Evolutionary conservation across 2,329 filamentous ascomycete genomes (phyloP), one percentile per base, ranked within the genome.

Genomic region (Verticillium tricorpus): DNA sequence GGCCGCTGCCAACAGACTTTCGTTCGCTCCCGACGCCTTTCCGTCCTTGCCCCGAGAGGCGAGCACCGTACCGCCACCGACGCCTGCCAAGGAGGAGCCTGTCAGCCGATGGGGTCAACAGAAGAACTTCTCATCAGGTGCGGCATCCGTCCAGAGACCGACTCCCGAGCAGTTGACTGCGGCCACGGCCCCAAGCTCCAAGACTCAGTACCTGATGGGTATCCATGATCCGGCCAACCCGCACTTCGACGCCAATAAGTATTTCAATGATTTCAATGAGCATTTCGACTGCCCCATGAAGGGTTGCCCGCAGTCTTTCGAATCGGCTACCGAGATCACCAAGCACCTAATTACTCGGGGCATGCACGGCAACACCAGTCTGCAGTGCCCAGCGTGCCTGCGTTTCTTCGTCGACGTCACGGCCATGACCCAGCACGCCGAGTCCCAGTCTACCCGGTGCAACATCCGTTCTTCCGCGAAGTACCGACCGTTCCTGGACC

Each of bases 391-490:
- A 0, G 72, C 69, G 56, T 86, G 84, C 65, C 69, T 71, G 14
- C 69, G 68, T 2, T 68, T 66, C 8, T 85, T 82, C 67, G 69
- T 70, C 8, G 74, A 73, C 2, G 69, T 79, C 22, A 69, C 75
- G 17, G 74, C 78, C 2, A 76, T 85, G 35, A 76, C 79, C 3
- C 73, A 76, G 56, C 84, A 86, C 64, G 77, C 75, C 25, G 83
- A 86, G 66, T 74, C 78, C 1, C 76, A 74, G 60, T 72, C 74
- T 2, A 67, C 63, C 37, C 71, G 70, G 22, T 84, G 83, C 71
- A 70, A 69, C 7, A 74, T 85, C 31, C 77, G 79, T 4, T 67
- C 78, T 3, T 73, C 76, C 0, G 70, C 75, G 12, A 69, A 74
- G 15, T 84, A 74, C 62, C 68, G 72, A 25, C 64, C 67, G 19